Percentiles rank a stretch among this genome's conserved stretches.
phyloP scores from a whole-genome alignment of 345 rosid species.

The Brassica napus region Da-Ae NC_063438.1:23140501-23141000 shows the following conservation, averaged over 20 bases:
- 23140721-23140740: constrained; percentile 8
- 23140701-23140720: constrained; percentile 1
- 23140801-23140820: constrained; percentile 75
- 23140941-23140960: not conserved
- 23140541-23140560: not conserved
- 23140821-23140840: constrained; percentile 75
- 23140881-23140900: constrained; percentile 93
- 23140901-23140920: constrained; percentile 76
- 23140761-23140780: not conserved
- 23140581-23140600: constrained; percentile 88
- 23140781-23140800: not conserved
- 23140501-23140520: constrained; percentile 4
- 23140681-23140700: constrained; percentile 49
- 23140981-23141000: not conserved
- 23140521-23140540: constrained; percentile 8
- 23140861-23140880: constrained; percentile 93
- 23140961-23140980: not conserved
- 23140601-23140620: constrained; percentile 93
- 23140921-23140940: constrained; percentile 17
- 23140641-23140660: constrained; percentile 85
- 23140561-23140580: constrained; percentile 7
- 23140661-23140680: constrained; percentile 98
- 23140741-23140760: not conserved
- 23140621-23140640: constrained; percentile 98
- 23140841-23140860: constrained; percentile 61